Conservation (phyloP, 192 early-diverging fungal species). For the Podila epicladia region DNA sequence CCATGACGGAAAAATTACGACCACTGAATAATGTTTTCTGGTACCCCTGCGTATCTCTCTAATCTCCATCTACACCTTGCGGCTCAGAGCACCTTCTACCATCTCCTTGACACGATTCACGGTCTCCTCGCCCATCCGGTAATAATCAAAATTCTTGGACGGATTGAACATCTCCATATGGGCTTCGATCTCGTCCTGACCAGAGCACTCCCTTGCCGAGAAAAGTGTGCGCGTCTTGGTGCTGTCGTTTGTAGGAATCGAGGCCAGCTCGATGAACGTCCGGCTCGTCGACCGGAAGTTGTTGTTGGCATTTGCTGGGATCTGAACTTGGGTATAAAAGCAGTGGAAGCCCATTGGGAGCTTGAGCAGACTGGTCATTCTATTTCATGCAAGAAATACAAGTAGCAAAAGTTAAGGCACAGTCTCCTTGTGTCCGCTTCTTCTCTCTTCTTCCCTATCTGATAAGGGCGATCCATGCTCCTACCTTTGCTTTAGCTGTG, state of each 20-base stretch:
- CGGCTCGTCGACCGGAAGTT: constrained; percentile 17
- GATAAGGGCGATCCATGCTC: too few species aligned
- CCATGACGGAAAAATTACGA: too few species aligned
- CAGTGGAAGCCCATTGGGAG: constrained; percentile 48
- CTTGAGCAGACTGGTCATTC: constrained; percentile 12
- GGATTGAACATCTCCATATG: constrained; percentile 55
- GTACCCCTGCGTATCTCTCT: too few species aligned
- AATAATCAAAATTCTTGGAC: constrained; percentile 44
- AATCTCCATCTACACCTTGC: constrained; percentile 1
- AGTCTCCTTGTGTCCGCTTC: too few species aligned
- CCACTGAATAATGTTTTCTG: too few species aligned
- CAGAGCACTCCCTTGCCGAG: constrained; percentile 23
- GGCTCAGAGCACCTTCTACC: constrained; percentile 23
- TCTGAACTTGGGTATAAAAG: constrained; percentile 54
- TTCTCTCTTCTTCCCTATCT: too few species aligned
- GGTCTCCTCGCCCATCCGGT: constrained; percentile 41
- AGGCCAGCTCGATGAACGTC: constrained; percentile 45
- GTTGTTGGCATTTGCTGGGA: constrained; percentile 23
- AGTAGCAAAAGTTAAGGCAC: background rate
- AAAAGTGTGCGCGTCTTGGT: constrained; percentile 13
- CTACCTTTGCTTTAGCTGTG: constrained; percentile 56
- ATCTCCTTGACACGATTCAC: constrained; percentile 19
- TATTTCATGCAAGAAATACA: background rate
- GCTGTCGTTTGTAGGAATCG: constrained; percentile 2
- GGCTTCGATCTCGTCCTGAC: constrained; percentile 53